A percentile compares a stretch with the other conserved stretches of the same genome.
phyloP scores from a whole-genome alignment of 2,329 filamentous ascomycete species.

The Lasiodiplodia citricola region DNA sequence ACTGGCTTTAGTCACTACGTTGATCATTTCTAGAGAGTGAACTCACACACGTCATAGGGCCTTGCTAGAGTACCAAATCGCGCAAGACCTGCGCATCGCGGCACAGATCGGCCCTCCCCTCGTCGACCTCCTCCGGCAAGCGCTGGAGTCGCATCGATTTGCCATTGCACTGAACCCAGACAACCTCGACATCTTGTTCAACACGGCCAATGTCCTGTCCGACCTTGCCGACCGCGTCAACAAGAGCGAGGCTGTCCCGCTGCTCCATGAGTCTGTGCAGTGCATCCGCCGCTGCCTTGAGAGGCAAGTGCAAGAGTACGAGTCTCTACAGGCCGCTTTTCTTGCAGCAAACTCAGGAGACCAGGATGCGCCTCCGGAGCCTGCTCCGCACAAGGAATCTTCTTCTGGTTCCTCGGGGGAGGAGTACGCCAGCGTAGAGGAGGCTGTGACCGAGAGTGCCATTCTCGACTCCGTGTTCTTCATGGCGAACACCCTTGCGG shows the following conservation, averaged over 20 bases:
- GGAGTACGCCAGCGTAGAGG: conserved; percentile 70
- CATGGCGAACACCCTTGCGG: conserved; percentile 8
- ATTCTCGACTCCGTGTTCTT: conserved; percentile 60
- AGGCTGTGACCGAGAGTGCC: conserved; percentile 67
- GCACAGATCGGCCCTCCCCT: conserved; percentile 61
- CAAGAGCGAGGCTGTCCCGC: conserved; percentile 54
- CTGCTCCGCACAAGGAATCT: conserved; percentile 25
- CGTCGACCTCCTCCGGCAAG: conserved; percentile 62
- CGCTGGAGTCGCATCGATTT: conserved; percentile 67
- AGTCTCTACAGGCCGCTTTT: conserved; percentile 44
- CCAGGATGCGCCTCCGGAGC: conserved; percentile 31
- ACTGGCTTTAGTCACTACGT: background rate
- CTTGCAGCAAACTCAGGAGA: conserved; percentile 35
- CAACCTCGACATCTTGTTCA: conserved; percentile 73
- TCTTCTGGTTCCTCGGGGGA: conserved; percentile 50
- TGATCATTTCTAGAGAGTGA: background rate
- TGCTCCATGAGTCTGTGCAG: conserved; percentile 66
- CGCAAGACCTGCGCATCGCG: conserved; percentile 68
- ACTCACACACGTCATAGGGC: conserved; percentile 55
- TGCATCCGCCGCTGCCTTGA: conserved; percentile 60
- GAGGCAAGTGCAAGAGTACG: conserved; percentile 52
- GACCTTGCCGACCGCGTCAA: conserved; percentile 62
- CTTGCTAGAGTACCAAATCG: conserved; percentile 71
- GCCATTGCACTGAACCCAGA: conserved; percentile 64
- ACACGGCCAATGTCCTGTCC: conserved; percentile 72